Conservation (phyloP, 345 rosid species). For the Eucalyptus decipiens region DNA sequence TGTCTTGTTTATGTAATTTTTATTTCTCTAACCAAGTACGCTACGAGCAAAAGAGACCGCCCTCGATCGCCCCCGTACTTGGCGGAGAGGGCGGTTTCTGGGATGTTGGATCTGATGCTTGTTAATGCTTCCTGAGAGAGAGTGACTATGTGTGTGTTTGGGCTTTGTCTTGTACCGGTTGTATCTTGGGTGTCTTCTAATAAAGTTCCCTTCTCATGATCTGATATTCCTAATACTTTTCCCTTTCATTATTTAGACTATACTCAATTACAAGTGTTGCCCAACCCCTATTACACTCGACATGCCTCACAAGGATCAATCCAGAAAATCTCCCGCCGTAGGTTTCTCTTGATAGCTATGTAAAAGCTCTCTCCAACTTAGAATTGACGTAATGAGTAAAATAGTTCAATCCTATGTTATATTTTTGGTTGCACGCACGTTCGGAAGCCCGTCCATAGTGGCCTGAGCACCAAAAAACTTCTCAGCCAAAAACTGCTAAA, state of each 20-base stretch:
- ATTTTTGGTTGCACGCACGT: not conserved
- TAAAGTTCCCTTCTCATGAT: not conserved
- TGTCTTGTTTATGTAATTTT: not conserved
- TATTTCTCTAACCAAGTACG: not conserved
- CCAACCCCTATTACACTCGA: too few relatives aligned
- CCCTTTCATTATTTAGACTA: not conserved
- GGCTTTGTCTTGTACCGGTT: not conserved
- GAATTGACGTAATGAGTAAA: not conserved
- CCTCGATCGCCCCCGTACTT: not conserved
- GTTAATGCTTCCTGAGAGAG: not conserved
- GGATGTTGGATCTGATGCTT: not conserved
- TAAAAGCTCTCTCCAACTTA: too few relatives aligned
- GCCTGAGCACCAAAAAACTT: not conserved
- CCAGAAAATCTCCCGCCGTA: too few relatives aligned
- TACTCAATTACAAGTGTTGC: not conserved
- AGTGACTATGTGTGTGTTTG: not conserved
- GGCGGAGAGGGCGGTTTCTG: not conserved
- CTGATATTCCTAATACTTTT: not conserved
- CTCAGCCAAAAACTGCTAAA: not conserved
- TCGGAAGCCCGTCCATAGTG: not conserved
- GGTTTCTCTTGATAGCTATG: too few relatives aligned
- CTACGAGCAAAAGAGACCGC: too few relatives aligned
- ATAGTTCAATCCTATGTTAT: not conserved
- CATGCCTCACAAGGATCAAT: too few relatives aligned
- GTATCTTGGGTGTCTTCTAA: not conserved